Conservation (phyloP, 805 yeast genomes). For the Starmerella davenportii region DNA sequence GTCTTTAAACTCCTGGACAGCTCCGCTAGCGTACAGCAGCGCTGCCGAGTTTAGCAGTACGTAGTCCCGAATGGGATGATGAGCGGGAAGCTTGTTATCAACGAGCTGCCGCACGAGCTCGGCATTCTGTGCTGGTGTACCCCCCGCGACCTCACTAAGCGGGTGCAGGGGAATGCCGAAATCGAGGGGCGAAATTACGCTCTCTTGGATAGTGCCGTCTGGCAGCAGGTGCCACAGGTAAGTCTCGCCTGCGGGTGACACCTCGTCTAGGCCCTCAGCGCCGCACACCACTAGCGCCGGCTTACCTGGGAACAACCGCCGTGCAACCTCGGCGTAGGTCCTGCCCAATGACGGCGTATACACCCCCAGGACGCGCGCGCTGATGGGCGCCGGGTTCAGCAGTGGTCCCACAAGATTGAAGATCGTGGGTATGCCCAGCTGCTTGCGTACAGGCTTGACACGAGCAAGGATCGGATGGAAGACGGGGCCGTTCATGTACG, state of each 20-base stretch:
- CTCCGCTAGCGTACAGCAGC: conserved; percentile 59
- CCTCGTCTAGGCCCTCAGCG: conserved; percentile 77
- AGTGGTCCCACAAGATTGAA: conserved; percentile 90
- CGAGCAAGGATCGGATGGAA: conserved; percentile 83
- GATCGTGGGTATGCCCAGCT: conserved; percentile 76
- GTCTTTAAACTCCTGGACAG: conserved; percentile 43
- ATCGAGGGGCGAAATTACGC: conserved; percentile 36
- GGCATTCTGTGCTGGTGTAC: conserved; percentile 81
- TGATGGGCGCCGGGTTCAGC: conserved; percentile 70
- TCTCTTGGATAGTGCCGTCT: conserved; percentile 21
- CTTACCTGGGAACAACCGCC: conserved; percentile 31
- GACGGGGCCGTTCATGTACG: conserved; percentile 77
- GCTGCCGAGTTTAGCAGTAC: conserved; percentile 84
- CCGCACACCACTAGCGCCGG: conserved; percentile 84
- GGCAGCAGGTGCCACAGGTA: conserved; percentile 56
- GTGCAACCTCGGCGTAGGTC: conserved; percentile 68
- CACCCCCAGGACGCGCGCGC: conserved; percentile 78
- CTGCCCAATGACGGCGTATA: conserved; percentile 62
- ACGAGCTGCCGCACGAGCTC: conserved; percentile 32
- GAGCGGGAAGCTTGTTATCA: conserved; percentile 26
- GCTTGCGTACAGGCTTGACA: conserved; percentile 60
- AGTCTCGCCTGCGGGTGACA: conserved; percentile 73
- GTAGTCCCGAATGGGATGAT: conserved; percentile 61
- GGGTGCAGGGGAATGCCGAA: conserved; percentile 67
- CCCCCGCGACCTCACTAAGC: conserved; percentile 51